Conservation (phyloP, 108 stramenopile species). For the Skeletonema costatum region DNA sequence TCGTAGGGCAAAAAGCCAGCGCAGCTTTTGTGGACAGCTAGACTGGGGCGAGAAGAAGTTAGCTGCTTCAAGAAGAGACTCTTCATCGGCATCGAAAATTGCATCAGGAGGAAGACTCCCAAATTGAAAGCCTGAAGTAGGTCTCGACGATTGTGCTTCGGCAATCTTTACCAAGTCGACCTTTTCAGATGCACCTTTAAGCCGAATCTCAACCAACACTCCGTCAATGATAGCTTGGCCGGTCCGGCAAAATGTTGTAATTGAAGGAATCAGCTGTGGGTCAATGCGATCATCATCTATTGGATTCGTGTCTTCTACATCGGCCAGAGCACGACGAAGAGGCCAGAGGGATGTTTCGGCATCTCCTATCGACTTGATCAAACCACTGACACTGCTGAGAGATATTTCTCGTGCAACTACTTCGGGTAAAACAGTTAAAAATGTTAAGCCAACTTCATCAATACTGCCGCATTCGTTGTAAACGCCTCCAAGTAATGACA, state of each 20-base stretch:
- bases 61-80: constrained; percentile 84
- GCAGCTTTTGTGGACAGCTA: constrained; percentile 67
- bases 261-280: constrained; percentile 71
- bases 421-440: constrained; percentile 81
- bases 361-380: constrained; percentile 57
- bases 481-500: constrained; percentile 74
- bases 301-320: constrained; percentile 86
- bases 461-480: constrained; percentile 69
- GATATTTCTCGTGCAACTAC: constrained; percentile 85
- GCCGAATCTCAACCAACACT: constrained; percentile 80
- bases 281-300: constrained; percentile 85
- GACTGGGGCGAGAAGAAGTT: constrained; percentile 78
- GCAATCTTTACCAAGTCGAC: constrained; percentile 29
- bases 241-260: constrained; percentile 70
- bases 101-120: constrained; percentile 7
- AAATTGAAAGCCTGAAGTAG: constrained; percentile 1
- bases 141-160: constrained; percentile 7
- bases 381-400: constrained; percentile 64
- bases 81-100: constrained; percentile 90
- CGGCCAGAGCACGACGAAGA: constrained; percentile 78
- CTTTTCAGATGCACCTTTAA: constrained; percentile 45
- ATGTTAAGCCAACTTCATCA: constrained; percentile 55
- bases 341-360: constrained; percentile 80
- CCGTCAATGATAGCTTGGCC: constrained; percentile 87
- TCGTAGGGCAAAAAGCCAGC: constrained; percentile 78